Evolutionary conservation across 352 stramenopile species (phyloP), one percentile per base, ranked within the genome.

Genomic region (Globisporangium iwayamae): DNA sequence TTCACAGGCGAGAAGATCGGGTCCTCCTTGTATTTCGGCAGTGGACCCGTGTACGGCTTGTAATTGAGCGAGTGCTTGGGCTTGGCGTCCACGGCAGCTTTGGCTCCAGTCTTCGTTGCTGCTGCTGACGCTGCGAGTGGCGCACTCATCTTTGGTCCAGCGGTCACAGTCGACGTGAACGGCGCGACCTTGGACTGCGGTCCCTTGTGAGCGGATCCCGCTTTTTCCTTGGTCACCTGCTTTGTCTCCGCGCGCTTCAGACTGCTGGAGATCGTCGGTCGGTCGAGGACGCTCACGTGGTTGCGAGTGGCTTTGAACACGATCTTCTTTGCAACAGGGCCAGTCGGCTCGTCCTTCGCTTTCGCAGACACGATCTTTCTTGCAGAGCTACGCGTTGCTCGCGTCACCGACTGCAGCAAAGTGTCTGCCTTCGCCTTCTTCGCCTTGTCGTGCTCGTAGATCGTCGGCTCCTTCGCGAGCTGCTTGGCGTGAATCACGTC

Each of bases 1-100:
- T 30, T 56, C n/a, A 57, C 45, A 8, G 82, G 80, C 22, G 82
- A 76, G 72, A 89, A 91, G 16, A 79, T 69, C 18, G 82, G 85
- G n/a, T 89, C 76, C 2, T 83, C 79, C 11, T 73, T 72, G 63
- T 79, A 79, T 14, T 79, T 68, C 16, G 83, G 83, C 56, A 93
- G 56, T 2, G 80, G 81, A 1, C 83, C 83, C 39, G 61, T 81
- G 68, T 93, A 87, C n/a, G 83, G 83, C 59, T 81, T 90, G 70
- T 88, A 92, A 54, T 25, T 63, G 41, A 60, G 28, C 25, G 60
- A 4, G 28, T 45, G 46, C 47, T 65, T 68, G 11, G 50, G 13
- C 14, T 70, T 70, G 28, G 30, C 18, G 11, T 52, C 48, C 11
- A 28, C 50, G 0, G 41, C 50, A 34, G 38, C 3, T 41, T 64